Base-by-base conservation (phyloP, 2,329 filamentous ascomycete species). In the Phoma herbarum region DNA sequence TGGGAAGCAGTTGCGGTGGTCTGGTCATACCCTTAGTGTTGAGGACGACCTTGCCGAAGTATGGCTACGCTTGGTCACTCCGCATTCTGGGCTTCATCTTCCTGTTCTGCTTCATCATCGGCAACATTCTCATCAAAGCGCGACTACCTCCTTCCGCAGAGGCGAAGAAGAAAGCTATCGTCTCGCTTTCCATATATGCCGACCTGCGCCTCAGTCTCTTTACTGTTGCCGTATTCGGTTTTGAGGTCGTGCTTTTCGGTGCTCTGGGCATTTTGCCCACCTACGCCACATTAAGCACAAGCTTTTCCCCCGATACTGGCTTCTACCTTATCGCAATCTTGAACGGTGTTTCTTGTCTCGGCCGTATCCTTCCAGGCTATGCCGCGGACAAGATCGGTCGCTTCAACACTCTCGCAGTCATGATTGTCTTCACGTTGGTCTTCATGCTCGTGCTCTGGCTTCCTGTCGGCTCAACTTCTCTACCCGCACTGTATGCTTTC, bases 171-270 rank as follows among this genome's bases (percentile, higher is more conserved):
- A 73, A 75, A 31, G 62, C 74, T 1, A 75, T 77, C 41, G 72
- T 76, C n/a, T 75, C 73, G 2, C 46, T 75, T 12, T 72, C 69
- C 0, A 76, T 76, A 6, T 76, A 75, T 31, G 65, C 65, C 4
- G 71, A 75, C 45, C 35, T 75, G 41, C 39, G 79, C 63, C 48
- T 77, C 49, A 68, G 69, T 50, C 63, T 77, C n/a, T 73, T 76
- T 49, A 75, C 74, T 1, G 59, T 75, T 43, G 69, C 61, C 29
- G 72, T 77, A 1, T 76, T 77, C 48, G 72, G 74, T 0, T 75
- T 76, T 45, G 75, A 77, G 35, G 60, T 76, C 23, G 60, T 79
- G 2, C 78, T 81, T 4, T 82, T 82, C 63, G 75, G 73, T 18
- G 67, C 63, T 7, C 48, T 79, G 29, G 78, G 77, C 23, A 74